Conservation (phyloP, 129 eudicot species). For the Artemisia tridentata region DNA sequence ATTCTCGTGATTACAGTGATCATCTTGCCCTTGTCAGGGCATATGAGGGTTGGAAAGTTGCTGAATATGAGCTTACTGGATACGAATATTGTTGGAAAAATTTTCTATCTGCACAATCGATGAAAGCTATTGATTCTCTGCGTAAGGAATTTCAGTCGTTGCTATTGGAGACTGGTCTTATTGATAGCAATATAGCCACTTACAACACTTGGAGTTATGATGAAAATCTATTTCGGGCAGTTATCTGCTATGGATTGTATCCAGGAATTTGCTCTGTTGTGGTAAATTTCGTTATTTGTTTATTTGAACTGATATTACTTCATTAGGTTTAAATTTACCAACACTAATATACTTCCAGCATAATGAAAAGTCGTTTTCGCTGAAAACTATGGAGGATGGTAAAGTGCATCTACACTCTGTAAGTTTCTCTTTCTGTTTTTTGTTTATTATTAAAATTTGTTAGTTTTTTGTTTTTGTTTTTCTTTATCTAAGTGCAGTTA, state of each 20-base stretch:
- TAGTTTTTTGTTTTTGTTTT: background rate
- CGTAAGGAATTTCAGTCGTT: constrained; percentile 66
- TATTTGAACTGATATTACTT: background rate
- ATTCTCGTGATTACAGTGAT: constrained; percentile 72
- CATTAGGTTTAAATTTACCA: background rate
- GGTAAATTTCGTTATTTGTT: constrained; percentile 39
- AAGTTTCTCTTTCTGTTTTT: constrained; percentile 23
- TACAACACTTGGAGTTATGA: constrained; percentile 79
- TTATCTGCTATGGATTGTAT: constrained; percentile 91
- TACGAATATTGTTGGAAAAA: constrained; percentile 95
- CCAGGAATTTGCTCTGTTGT: constrained; percentile 93
- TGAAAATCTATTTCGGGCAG: constrained; percentile 72
- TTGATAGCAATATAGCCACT: constrained; percentile 53
- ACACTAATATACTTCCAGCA: constrained; percentile 49
- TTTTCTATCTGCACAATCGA: constrained; percentile 83
- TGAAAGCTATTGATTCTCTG: constrained; percentile 93
- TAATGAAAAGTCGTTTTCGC: constrained; percentile 73
- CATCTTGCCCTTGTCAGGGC: constrained; percentile 96
- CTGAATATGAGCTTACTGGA: constrained; percentile 62
- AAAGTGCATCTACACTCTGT: constrained; percentile 80
- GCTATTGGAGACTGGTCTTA: constrained; percentile 74
- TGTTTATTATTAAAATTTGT: background rate
- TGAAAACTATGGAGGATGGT: constrained; percentile 98
- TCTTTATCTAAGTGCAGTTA: constrained; percentile 1
- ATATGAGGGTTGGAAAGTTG: constrained; percentile 84